A percentile compares a stretch with the other conserved stretches of the same genome.
Conservation (phyloP, 139 green algal genomes). For the Limnomonas spitsbergensis region DNA sequence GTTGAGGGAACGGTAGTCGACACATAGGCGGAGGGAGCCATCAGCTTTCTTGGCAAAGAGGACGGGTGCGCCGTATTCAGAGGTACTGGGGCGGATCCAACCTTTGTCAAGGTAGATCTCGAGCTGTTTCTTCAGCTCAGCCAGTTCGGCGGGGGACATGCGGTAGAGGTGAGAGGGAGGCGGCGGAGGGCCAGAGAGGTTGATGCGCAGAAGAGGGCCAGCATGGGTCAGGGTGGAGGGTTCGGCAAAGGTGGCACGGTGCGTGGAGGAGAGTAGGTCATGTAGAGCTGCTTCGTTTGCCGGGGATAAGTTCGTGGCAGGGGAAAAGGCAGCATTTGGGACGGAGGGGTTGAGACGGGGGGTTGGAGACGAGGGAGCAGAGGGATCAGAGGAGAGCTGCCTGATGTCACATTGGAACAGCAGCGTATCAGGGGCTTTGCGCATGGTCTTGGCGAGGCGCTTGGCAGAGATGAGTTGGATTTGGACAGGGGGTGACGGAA, state of each 20-base stretch:
- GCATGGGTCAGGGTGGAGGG: not conserved
- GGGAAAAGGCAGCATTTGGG: not conserved
- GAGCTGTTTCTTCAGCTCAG: slow-evolving; percentile 24
- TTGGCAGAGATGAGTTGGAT: slow-evolving; percentile 12
- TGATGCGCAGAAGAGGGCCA: not conserved
- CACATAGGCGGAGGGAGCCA: slow-evolving; percentile 46
- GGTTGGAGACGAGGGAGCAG: not conserved
- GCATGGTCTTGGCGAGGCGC: not conserved
- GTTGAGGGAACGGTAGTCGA: slow-evolving; percentile 60
- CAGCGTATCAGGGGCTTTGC: not conserved
- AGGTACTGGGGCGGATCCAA: slow-evolving; percentile 20
- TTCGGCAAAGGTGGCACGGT: not conserved
- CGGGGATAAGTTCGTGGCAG: not conserved
- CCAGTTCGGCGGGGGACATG: slow-evolving; percentile 20
- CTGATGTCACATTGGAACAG: not conserved
- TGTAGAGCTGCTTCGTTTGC: not conserved
- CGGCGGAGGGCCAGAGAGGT: not conserved
- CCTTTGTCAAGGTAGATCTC: slow-evolving; percentile 22
- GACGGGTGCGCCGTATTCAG: slow-evolving; percentile 46
- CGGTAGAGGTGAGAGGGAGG: slow-evolving; percentile 7
- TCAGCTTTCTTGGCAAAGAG: slow-evolving; percentile 65
- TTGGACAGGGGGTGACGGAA: not conserved
- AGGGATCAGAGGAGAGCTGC: not conserved
- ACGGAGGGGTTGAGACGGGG: not conserved
- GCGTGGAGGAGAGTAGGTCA: not conserved